Base-by-base conservation (phyloP, 495 filamentous ascomycete genomes). In the Aspergillus nidulans region DNA sequence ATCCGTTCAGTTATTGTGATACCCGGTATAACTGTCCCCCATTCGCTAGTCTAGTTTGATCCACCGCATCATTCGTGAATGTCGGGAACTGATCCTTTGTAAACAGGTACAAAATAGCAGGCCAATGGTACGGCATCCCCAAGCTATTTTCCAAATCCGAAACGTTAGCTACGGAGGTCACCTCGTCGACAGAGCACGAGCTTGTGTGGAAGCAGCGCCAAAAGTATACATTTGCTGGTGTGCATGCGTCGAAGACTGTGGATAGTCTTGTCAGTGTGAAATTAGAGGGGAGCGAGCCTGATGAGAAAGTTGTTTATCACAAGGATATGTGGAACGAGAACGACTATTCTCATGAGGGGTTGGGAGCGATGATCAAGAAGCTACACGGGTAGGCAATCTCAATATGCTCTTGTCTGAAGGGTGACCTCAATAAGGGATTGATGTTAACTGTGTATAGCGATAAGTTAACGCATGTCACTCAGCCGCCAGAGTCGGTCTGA, bases 231-330 rank as follows among this genome's bases (percentile, higher is more conserved):
- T 13, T 48, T 19, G 30, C 15, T 0, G 52, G 52, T 18, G 3
- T 55, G 1, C 25, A 34, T 28, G 52, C n/a, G 28, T 7, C 28
- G 0, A 55, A 55, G 19, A 36, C 18, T 43, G 52, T 21, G 8
- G 52, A 55, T 55, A 55, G 52, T 55, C 34, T 55, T 24, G 52
- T 55, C 32, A 55, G 42, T 47, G 26, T 55, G 52, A 36, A 43
- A 43, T 16, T 55, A 13, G 42, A 55, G 30, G 30, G 26, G 2
- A 13, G 18, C 6, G 46, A n/a, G 34, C 30, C 4, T n/a, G 43
- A n/a, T 18, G 52, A 55, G 52, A 48, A 49, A 34, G 52, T 49
- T 16, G 52, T 55, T 16, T 55, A 55, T 49, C 52, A 55, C 42
- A 55, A 55, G 34, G 52, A 49, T 55, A 49, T 55, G 44, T 55